These are phyloP conservation scores for Geranium rotundifolium DNA, from an alignment of 345 rosid genomes.

Conservation along the genomic window DNA sequence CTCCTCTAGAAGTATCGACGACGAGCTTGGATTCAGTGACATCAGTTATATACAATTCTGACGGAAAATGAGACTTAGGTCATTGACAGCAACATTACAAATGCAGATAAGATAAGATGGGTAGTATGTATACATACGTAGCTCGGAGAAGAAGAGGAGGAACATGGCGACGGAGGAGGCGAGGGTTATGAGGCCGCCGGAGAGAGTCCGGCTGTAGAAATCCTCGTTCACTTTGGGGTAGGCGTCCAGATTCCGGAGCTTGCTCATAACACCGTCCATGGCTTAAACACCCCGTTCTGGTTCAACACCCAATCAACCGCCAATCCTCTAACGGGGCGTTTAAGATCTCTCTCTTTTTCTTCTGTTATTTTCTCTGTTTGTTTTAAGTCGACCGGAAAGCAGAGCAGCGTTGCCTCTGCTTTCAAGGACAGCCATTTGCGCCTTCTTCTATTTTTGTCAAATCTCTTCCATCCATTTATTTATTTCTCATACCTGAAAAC, in stretches of 20 bases:
- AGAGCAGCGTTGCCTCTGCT: too few species aligned
- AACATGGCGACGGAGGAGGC: conserved; percentile 79
- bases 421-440: too few species aligned
- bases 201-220: conserved; percentile 85
- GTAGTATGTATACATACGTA: conserved; percentile 27
- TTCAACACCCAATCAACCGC: too few species aligned
- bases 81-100: neutral
- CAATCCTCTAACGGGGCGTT: too few species aligned
- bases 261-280: conserved; percentile 69
- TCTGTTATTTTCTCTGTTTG: too few species aligned
- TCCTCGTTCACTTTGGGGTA: conserved; percentile 96
- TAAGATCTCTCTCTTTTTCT: too few species aligned
- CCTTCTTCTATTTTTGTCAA: too few species aligned
- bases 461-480: too few species aligned
- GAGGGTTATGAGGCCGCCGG: conserved; percentile 90
- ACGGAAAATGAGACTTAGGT: neutral
- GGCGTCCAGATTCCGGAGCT: conserved; percentile 77
- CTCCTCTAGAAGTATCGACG: conserved; percentile 97
- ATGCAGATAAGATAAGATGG: neutral
- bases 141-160: conserved; percentile 94
- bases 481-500: too few species aligned
- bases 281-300: too few species aligned
- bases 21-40: conserved; percentile 84
- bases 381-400: too few species aligned
- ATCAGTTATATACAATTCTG: conserved; percentile 68